Conservation (phyloP, 2,329 filamentous ascomycete genomes). For the Penicillium psychrosexuale region DNA sequence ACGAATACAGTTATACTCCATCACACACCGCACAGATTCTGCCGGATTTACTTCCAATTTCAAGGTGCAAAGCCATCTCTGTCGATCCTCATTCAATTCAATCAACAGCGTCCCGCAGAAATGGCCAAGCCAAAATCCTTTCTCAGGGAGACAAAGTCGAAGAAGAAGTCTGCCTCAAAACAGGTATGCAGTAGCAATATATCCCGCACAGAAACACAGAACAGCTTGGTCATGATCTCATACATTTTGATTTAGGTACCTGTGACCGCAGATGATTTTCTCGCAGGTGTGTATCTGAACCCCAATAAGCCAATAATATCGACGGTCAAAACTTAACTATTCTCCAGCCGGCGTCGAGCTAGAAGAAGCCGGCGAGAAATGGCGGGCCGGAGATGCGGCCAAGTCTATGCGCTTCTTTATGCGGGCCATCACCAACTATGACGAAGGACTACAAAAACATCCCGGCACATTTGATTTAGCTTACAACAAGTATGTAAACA, state of each 20-base stretch:
- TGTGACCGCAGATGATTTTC: constrained; percentile 64
- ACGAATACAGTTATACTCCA: background rate
- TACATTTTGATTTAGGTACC: constrained; percentile 44
- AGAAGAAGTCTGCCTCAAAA: constrained; percentile 41
- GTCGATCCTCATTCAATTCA: background rate
- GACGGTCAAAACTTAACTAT: background rate
- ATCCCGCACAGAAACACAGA: background rate
- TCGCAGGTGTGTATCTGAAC: constrained; percentile 49
- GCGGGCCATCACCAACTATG: constrained; percentile 64
- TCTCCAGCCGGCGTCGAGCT: constrained; percentile 60
- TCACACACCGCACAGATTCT: constrained; percentile 9
- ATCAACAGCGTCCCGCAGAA: constrained; percentile 1
- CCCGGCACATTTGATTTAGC: constrained; percentile 66
- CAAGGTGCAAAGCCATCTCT: background rate
- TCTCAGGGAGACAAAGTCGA: constrained; percentile 43
- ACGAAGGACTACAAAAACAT: constrained; percentile 59
- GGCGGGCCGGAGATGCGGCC: constrained; percentile 66
- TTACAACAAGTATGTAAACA: constrained; percentile 64
- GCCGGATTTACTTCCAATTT: constrained; percentile 6
- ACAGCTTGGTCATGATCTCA: constrained; percentile 1
- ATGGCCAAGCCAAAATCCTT: constrained; percentile 43
- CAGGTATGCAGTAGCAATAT: constrained; percentile 29
- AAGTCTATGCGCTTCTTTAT: constrained; percentile 60
- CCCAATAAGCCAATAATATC: background rate
- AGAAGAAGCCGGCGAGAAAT: constrained; percentile 72